Conservation (phyloP, 164 flowering plant species). For the Tetrastigma voinierianum region DNA sequence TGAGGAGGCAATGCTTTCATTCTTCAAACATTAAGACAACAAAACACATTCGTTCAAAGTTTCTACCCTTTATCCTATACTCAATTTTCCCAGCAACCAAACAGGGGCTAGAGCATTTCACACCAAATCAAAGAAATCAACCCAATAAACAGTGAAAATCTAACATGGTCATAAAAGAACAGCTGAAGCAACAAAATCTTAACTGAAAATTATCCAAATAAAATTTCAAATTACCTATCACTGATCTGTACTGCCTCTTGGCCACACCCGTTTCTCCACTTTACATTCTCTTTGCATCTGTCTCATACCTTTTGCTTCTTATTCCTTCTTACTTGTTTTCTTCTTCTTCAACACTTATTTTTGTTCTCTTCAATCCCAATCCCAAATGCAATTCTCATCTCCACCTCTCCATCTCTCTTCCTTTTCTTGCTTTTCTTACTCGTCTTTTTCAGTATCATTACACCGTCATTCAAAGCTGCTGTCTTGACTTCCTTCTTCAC, state of each 20-base stretch:
- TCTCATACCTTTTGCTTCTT: conserved; percentile 16
- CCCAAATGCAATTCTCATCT: conserved; percentile 14
- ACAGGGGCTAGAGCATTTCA: no score
- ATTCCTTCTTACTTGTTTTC: conserved; percentile 14
- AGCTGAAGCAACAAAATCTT: background rate
- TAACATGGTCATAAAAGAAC: conserved; percentile 1
- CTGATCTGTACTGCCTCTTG: conserved; percentile 10
- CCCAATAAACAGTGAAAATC: no score
- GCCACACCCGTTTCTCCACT: conserved; percentile 18
- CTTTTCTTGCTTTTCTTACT: conserved; percentile 35
- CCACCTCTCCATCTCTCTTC: conserved; percentile 23
- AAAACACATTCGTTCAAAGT: no score
- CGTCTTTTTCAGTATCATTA: conserved; percentile 7
- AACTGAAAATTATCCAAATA: background rate
- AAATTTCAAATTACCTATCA: conserved; percentile 32
- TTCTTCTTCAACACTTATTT: conserved; percentile 11
- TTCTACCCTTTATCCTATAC: no score
- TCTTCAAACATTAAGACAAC: no score
- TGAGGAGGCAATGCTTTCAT: no score
- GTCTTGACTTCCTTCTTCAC: background rate
- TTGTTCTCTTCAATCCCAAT: conserved; percentile 1
- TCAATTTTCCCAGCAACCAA: no score
- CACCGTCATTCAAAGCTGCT: background rate
- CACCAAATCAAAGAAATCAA: no score
- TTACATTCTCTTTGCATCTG: conserved; percentile 15